phyloP scores from a whole-genome alignment of 768 basidiomycete species.

The Boletus rex-veris region DNA sequence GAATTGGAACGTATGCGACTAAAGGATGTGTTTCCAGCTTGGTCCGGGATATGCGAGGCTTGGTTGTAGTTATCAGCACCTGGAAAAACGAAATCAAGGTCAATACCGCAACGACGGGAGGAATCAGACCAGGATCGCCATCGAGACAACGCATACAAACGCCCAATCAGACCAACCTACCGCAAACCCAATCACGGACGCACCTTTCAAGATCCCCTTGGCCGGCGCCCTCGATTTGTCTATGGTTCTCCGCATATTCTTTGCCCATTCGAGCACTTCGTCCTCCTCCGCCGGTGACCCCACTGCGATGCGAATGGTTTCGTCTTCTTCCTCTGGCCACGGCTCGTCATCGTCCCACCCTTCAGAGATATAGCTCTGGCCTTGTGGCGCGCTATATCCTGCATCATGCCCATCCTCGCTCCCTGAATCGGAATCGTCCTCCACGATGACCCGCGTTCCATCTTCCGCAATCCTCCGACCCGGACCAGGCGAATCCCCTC shows the following conservation, averaged over 20 bases:
- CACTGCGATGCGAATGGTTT: constrained; percentile 56
- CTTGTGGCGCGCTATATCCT: constrained; percentile 32
- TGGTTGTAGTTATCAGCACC: constrained; percentile 72
- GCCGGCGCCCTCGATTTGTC: constrained; percentile 64
- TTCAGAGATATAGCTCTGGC: constrained; percentile 48
- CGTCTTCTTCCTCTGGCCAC: constrained; percentile 69
- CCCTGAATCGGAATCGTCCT: constrained; percentile 66
- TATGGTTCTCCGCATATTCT: constrained; percentile 65
- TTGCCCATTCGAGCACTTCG: constrained; percentile 76
- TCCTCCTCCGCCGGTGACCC: constrained; percentile 38
- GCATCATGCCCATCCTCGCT: constrained; percentile 48
- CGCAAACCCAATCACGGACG: neutral
- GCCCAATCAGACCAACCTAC: constrained; percentile 7
- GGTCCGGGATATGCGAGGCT: constrained; percentile 47
- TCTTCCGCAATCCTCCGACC: constrained; percentile 56
- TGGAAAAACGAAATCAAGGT: constrained; percentile 20
- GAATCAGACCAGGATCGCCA: neutral
- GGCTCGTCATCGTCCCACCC: constrained; percentile 81
- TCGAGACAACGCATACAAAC: neutral
- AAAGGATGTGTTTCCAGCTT: constrained; percentile 36
- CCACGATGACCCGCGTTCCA: constrained; percentile 59
- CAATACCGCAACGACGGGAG: too few relatives aligned
- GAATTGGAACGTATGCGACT: constrained; percentile 78
- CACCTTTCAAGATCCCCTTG: constrained; percentile 85
- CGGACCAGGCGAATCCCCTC: constrained; percentile 43